Percentiles rank a stretch among this genome's conserved stretches.
These are phyloP conservation scores for Trametes villosa DNA, from an alignment of 768 basidiomycete species.

Conservation along the genomic window DNA sequence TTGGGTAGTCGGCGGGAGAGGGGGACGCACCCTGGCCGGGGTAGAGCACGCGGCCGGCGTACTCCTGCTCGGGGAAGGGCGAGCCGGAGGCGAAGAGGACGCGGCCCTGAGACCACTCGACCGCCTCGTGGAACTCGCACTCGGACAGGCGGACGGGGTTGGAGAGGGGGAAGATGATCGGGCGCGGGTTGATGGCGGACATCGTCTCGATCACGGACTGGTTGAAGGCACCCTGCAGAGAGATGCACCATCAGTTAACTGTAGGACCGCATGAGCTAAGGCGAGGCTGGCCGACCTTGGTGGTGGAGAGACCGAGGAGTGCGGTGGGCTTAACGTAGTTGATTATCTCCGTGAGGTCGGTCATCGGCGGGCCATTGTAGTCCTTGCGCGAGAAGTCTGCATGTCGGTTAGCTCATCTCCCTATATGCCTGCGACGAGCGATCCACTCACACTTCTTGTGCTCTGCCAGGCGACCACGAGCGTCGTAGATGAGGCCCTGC, in stretches of 20 bases:
- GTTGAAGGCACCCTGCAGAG: slow-evolving; percentile 76
- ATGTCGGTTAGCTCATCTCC: not conserved
- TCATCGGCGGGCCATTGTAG: slow-evolving; percentile 77
- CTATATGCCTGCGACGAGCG: not conserved
- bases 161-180: slow-evolving; percentile 92
- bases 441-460: slow-evolving; percentile 76
- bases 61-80: slow-evolving; percentile 73
- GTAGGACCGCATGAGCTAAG: not conserved
- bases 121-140: slow-evolving; percentile 78
- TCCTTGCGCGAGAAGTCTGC: slow-evolving; percentile 83
- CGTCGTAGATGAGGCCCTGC: slow-evolving; percentile 80
- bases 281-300: slow-evolving; percentile 48
- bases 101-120: slow-evolving; percentile 68
- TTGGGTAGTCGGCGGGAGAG: not conserved
- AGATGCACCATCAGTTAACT: slow-evolving; percentile 1
- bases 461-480: slow-evolving; percentile 71
- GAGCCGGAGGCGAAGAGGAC: slow-evolving; percentile 90
- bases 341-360: slow-evolving; percentile 74
- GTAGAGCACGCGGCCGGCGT: slow-evolving; percentile 58
- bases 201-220: slow-evolving; percentile 73
- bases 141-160: slow-evolving; percentile 87
- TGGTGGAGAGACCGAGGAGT: slow-evolving; percentile 88
- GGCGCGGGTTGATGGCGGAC: slow-evolving; percentile 77
- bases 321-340: slow-evolving; percentile 86
- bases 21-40: slow-evolving; percentile 67